These are phyloP conservation scores for Castanea crenata DNA, from an alignment of 306 rosid genomes.

Conservation along the genomic window DNA sequence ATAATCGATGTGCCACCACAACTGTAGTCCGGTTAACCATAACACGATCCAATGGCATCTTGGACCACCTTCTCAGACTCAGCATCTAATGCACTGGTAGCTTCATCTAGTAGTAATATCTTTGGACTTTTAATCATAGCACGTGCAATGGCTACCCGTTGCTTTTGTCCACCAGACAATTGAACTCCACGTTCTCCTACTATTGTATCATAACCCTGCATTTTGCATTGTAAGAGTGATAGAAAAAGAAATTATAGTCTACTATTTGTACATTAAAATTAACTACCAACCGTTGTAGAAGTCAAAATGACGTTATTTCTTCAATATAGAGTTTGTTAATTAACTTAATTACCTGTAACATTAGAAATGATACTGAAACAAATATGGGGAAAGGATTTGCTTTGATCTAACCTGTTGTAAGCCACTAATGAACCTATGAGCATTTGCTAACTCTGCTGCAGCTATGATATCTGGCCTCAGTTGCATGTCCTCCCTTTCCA, in stretches of 20 bases:
- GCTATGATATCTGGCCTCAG: slow-evolving; percentile 60
- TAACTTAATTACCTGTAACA: no score
- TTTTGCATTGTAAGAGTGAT: neutral
- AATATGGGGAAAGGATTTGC: neutral
- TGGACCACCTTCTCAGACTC: slow-evolving; percentile 38
- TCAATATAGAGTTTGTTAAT: neutral
- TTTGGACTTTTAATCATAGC: slow-evolving; percentile 32
- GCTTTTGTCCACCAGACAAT: slow-evolving; percentile 29
- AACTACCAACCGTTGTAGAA: no score
- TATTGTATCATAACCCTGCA: slow-evolving; percentile 26
- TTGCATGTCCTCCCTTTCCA: slow-evolving; percentile 59
- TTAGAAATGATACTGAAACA: neutral
- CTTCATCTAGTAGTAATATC: slow-evolving; percentile 30
- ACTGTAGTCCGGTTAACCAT: slow-evolving; percentile 32
- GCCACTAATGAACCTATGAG: slow-evolving; percentile 60
- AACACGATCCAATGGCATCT: slow-evolving; percentile 34
- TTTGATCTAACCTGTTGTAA: slow-evolving; percentile 45
- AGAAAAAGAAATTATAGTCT: no score
- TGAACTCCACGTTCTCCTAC: slow-evolving; percentile 36
- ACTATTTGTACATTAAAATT: no score
- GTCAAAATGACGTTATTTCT: neutral
- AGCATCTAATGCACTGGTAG: slow-evolving; percentile 41
- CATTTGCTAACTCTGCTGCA: slow-evolving; percentile 62
- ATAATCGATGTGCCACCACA: slow-evolving; percentile 43
- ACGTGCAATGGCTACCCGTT: slow-evolving; percentile 34